A percentile compares a stretch with the other conserved stretches of the same genome.
These are phyloP conservation scores for Panaeolus cyanescens DNA, from an alignment of 768 basidiomycete species.

Conservation along the genomic window DNA sequence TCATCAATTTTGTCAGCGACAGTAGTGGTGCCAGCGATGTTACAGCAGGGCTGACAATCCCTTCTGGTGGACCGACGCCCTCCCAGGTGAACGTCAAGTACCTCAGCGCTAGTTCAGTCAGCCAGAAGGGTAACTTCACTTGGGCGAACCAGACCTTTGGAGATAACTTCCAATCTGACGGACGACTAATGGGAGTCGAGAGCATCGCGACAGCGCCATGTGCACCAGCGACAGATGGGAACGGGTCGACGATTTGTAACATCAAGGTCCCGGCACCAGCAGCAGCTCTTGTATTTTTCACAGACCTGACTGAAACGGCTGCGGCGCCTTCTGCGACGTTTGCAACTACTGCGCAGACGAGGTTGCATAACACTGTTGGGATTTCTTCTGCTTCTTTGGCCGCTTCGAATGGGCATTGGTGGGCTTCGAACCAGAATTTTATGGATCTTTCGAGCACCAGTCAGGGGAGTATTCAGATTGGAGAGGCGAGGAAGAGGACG, in stretches of 20 bases:
- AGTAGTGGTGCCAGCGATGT: slow-evolving; percentile 56
- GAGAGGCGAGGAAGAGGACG: slow-evolving; percentile 6
- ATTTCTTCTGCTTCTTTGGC: slow-evolving; percentile 56
- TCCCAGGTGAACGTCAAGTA: slow-evolving; percentile 62
- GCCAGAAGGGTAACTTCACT: slow-evolving; percentile 57
- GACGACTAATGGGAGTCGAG: slow-evolving; percentile 53
- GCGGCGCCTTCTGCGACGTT: slow-evolving; percentile 43
- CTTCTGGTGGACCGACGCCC: slow-evolving; percentile 42
- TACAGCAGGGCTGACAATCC: slow-evolving; percentile 51
- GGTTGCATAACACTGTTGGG: slow-evolving; percentile 50
- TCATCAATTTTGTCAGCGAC: slow-evolving; percentile 77
- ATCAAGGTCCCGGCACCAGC: slow-evolving; percentile 70
- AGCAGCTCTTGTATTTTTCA: slow-evolving; percentile 70
- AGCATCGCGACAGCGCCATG: slow-evolving; percentile 59
- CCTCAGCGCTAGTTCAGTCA: slow-evolving; percentile 45
- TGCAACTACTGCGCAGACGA: slow-evolving; percentile 53
- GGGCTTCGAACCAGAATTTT: slow-evolving; percentile 19
- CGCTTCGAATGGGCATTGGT: slow-evolving; percentile 60
- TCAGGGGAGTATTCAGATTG: slow-evolving; percentile 25
- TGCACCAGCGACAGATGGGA: slow-evolving; percentile 13
- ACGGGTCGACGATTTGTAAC: slow-evolving; percentile 46
- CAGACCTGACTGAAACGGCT: slow-evolving; percentile 36
- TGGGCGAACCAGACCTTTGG: slow-evolving; percentile 72
- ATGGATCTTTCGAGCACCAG: slow-evolving; percentile 38
- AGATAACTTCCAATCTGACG: slow-evolving; percentile 62